Evolutionary conservation across 148 eudicot species (phyloP).

Genomic region (Cornus suecica): DNA sequence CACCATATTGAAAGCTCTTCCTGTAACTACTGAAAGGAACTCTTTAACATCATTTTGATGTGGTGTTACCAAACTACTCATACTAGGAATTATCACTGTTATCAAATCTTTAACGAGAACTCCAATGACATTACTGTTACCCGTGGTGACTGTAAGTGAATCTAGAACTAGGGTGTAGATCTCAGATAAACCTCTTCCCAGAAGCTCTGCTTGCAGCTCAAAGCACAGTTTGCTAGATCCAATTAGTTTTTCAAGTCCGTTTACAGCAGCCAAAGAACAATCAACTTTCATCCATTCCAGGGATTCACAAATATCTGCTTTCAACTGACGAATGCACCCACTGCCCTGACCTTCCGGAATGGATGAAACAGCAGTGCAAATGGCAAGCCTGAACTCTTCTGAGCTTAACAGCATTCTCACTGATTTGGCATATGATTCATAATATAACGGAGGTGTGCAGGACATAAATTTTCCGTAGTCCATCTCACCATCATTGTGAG

Average conservation of each 20-base stretch:
- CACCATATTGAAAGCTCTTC: constrained; percentile 24
- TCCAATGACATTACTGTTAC: constrained; percentile 68
- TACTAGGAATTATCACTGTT: constrained; percentile 39
- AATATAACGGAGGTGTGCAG: constrained; percentile 22
- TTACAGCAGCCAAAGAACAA: constrained; percentile 22
- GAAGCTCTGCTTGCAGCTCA: constrained; percentile 47
- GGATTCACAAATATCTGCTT: constrained; percentile 63
- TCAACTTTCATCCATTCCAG: constrained; percentile 65
- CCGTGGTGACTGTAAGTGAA: constrained; percentile 66
- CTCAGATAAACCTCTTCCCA: constrained; percentile 71
- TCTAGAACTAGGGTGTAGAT: constrained; percentile 63
- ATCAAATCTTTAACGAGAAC: constrained; percentile 56
- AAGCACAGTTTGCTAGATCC: constrained; percentile 18
- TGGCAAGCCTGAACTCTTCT: constrained; percentile 58
- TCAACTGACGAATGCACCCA: constrained; percentile 56
- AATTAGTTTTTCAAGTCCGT: constrained; percentile 23
- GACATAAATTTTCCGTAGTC: constrained; percentile 16
- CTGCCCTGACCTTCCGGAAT: constrained; percentile 95
- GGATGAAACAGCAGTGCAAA: constrained; percentile 56
- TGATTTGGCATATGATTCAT: constrained; percentile 52
- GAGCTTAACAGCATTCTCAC: constrained; percentile 56
- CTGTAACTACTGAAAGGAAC: constrained; percentile 39
- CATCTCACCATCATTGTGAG: constrained; percentile 27
- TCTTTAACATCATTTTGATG: constrained; percentile 28
- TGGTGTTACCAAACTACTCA: constrained; percentile 43